Evolutionary conservation across 2,329 filamentous ascomycete genomes (phyloP), one percentile per base, ranked within the genome.

Genomic region (Fusarium abutilonis): DNA sequence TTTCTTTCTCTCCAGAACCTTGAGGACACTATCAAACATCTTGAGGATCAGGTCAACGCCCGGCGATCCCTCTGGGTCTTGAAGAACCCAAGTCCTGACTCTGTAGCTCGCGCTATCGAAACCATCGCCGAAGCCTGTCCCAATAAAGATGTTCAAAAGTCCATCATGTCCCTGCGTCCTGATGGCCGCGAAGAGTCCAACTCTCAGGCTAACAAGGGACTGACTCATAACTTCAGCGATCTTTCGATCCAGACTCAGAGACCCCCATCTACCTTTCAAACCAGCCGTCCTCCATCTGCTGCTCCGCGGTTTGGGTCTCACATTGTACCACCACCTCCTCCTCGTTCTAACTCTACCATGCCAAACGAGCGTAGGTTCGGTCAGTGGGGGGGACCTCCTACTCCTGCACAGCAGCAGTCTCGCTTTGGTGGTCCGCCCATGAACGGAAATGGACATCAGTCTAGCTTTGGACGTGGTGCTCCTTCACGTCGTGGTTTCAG

Each of bases 41-140:
- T 78, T 6, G 73, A 77, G 57, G 73, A 73, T 23, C 75, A 78
- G 49, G 69, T 76, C 57, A 77, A 75, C 56, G 72, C 72, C 39
- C 69, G 74, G 5, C 75, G 71, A 42, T 70, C 73, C 6, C 70
- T 77, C 42, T 77, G 75, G 75, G 59, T 74, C 55, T 73, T 72
- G 66, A 75, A 74, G 54, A 72, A 75, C 47, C 61, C 74, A 2
- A 71, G 71, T 46, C 68, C 74, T 21, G 59, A 71, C 19, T 69
- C 69, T 1, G 65, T 76, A 28, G 68, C 70, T 8, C 72, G 70
- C 8, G 73, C 72, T 36, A 73, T 76, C 15, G 73, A 75, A 53
- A 74, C 68, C 6, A 66, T 74, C 21, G 59, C 72, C 2, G 70
- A 70, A 9, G 72, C 71, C 0, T 70, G 70, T n/a, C 52, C 68